These are phyloP conservation scores for Botrytis sinoallii DNA, from an alignment of 2,329 filamentous ascomycete genomes.

Conservation along the genomic window DNA sequence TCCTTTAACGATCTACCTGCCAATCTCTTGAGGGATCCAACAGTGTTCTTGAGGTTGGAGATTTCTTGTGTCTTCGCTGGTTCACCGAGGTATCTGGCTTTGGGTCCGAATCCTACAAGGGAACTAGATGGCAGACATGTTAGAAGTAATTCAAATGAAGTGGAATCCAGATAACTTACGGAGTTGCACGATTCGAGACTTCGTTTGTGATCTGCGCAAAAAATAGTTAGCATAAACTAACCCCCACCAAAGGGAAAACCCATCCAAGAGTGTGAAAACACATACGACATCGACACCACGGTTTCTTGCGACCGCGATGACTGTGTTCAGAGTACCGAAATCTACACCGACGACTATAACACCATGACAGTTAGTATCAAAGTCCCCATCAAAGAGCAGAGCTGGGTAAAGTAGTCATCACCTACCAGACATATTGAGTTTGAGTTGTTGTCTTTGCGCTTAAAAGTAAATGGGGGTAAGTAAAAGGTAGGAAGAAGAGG, in stretches of 20 bases:
- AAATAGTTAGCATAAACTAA: slow-evolving; percentile 32
- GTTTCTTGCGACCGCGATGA: slow-evolving; percentile 95
- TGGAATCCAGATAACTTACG: slow-evolving; percentile 63
- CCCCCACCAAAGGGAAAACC: slow-evolving; percentile 18
- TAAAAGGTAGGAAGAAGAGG: not conserved
- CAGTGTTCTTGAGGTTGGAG: slow-evolving; percentile 99
- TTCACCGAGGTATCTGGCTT: slow-evolving; percentile 91
- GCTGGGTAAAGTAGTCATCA: not conserved
- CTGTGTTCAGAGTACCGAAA: slow-evolving; percentile 94
- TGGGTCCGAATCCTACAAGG: slow-evolving; percentile 91
- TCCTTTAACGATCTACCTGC: slow-evolving; percentile 83
- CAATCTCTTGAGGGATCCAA: slow-evolving; percentile 87
- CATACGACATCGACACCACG: slow-evolving; percentile 97
- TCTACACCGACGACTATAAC: slow-evolving; percentile 50
- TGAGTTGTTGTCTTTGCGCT: slow-evolving; percentile 10
- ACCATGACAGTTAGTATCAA: not conserved
- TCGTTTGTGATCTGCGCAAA: slow-evolving; percentile 85
- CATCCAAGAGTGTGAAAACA: slow-evolving; percentile 38
- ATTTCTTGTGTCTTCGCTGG: slow-evolving; percentile 97
- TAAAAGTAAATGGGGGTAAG: not conserved
- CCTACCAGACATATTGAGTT: slow-evolving; percentile 13
- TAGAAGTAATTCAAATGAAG: not conserved
- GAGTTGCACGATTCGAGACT: slow-evolving; percentile 95
- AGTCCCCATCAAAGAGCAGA: not conserved
- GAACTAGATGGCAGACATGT: slow-evolving; percentile 54